A percentile compares a stretch with the other conserved stretches of the same genome.
These are phyloP conservation scores for Fraxinus anomala DNA, from an alignment of 257 asterid species.

Conservation along the genomic window DNA sequence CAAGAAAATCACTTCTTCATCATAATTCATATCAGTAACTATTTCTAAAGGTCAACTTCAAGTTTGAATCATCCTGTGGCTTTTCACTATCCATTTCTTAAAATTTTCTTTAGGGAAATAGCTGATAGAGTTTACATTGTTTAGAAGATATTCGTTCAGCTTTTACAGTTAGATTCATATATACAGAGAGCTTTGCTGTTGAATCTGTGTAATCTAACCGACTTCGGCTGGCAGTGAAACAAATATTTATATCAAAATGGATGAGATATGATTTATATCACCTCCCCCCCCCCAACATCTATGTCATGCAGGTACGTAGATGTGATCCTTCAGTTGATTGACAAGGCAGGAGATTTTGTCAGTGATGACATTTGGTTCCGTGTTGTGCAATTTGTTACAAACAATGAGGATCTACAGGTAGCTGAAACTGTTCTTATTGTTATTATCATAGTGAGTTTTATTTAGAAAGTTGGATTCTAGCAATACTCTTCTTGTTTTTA, in stretches of 20 bases:
- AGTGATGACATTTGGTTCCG: slow-evolving; percentile 99
- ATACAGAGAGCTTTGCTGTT: background rate
- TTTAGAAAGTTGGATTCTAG: slow-evolving; percentile 20
- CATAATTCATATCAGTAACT: background rate
- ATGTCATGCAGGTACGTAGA: slow-evolving; percentile 78
- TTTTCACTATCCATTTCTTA: background rate
- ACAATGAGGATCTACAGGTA: slow-evolving; percentile 95
- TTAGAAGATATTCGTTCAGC: background rate
- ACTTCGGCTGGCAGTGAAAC: background rate
- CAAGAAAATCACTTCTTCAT: background rate
- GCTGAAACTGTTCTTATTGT: slow-evolving; percentile 24
- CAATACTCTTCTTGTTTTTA: slow-evolving; percentile 24
- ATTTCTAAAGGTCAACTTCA: background rate
- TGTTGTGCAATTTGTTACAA: slow-evolving; percentile 92
- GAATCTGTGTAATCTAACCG: background rate
- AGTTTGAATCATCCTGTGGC: background rate
- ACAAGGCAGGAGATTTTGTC: slow-evolving; percentile 97
- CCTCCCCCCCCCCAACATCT: background rate
- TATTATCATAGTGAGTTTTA: slow-evolving; percentile 11
- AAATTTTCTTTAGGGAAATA: background rate
- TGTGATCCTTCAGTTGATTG: slow-evolving; percentile 96
- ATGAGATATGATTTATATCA: background rate
- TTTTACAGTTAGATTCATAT: background rate
- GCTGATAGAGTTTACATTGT: background rate
- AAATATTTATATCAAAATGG: background rate